These are phyloP conservation scores for Neofusicoccum parvum DNA, from an alignment of 2,329 filamentous ascomycete genomes.

Conservation along the genomic window DNA sequence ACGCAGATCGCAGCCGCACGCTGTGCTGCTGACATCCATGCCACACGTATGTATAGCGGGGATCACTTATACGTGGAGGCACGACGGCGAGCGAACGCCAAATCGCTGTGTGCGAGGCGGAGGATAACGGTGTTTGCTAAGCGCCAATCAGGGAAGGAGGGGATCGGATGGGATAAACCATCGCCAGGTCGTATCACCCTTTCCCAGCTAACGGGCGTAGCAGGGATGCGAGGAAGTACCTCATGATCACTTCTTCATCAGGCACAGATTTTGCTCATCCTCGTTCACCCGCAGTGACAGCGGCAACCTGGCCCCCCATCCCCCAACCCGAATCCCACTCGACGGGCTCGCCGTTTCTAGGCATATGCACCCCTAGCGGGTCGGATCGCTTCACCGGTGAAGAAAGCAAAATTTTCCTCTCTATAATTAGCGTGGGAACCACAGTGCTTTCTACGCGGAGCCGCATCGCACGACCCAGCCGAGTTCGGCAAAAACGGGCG, in stretches of 20 bases:
- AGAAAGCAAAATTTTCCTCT: neutral
- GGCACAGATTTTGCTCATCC: slow-evolving; percentile 1
- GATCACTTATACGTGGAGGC: neutral
- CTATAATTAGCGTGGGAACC: slow-evolving; percentile 3
- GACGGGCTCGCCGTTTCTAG: neutral
- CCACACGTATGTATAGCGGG: neutral
- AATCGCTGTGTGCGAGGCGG: neutral
- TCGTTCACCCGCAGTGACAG: neutral
- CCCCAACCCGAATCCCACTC: neutral
- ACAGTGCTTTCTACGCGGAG: neutral
- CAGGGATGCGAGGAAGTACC: neutral
- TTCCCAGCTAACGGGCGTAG: neutral
- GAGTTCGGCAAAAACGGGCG: neutral
- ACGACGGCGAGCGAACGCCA: neutral
- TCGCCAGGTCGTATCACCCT: neutral
- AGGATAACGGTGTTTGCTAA: neutral
- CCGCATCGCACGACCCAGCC: slow-evolving; percentile 11
- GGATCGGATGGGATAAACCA: neutral
- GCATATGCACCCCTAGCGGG: neutral
- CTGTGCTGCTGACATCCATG: neutral
- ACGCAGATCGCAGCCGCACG: slow-evolving; percentile 9
- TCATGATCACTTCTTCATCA: slow-evolving; percentile 18
- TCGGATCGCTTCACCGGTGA: neutral
- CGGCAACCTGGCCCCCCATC: neutral
- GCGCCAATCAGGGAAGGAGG: neutral